A percentile compares a stretch with the other conserved stretches of the same genome.
Evolutionary conservation across 257 asterid genomes (phyloP).

Genomic region (Fraxinus excelsior): DNA sequence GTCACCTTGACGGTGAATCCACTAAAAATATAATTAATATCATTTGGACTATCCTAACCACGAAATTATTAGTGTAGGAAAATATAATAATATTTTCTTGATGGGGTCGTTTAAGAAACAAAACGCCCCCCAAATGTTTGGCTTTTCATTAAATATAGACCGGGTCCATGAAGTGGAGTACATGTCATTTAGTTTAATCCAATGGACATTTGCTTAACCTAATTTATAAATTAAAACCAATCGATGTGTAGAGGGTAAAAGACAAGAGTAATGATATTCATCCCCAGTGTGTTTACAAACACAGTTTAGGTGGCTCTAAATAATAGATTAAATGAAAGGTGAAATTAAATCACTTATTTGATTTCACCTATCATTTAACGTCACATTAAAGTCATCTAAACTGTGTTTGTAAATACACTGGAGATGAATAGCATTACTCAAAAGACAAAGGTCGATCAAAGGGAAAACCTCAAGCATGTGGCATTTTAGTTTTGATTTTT

Average conservation of each 20-base stretch:
- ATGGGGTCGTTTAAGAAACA: background rate
- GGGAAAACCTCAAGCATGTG: background rate
- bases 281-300: too few species aligned
- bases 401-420: too few species aligned
- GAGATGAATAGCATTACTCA: too few species aligned
- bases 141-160: background rate
- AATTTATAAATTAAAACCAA: background rate
- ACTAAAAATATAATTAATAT: background rate
- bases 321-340: too few species aligned
- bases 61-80: background rate
- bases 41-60: conserved; percentile 1
- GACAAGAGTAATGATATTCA: too few species aligned
- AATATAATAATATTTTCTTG: background rate
- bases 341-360: too few species aligned
- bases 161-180: background rate
- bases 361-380: too few species aligned
- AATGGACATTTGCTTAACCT: background rate
- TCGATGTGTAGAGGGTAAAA: background rate
- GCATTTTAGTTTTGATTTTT: too few species aligned
- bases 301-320: too few species aligned
- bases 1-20: background rate
- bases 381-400: too few species aligned
- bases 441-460: background rate
- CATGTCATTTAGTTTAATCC: background rate
- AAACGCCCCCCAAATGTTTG: background rate